Conservation (phyloP, 2,329 filamentous ascomycete species). For the Fusarium camptoceras region DNA sequence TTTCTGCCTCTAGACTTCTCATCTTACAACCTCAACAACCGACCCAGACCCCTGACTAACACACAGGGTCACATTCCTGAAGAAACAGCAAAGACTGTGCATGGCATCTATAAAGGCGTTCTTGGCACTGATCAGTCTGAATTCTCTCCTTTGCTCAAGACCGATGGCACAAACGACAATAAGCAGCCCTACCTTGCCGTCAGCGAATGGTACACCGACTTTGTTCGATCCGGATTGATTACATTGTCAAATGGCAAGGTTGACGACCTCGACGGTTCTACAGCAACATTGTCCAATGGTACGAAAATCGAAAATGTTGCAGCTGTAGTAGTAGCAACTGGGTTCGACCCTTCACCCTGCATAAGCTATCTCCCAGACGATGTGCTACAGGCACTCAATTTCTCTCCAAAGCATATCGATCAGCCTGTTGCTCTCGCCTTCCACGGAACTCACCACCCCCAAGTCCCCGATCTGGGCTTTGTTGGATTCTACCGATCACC, state of each 20-base stretch:
- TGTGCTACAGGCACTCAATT: slow-evolving; percentile 67
- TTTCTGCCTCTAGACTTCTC: slow-evolving; percentile 80
- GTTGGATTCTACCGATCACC: slow-evolving; percentile 87
- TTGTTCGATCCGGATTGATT: slow-evolving; percentile 75
- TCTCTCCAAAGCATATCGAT: slow-evolving; percentile 64
- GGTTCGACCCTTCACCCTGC: slow-evolving; percentile 74
- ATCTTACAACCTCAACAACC: slow-evolving; percentile 75
- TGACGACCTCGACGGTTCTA: slow-evolving; percentile 50
- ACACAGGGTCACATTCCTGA: slow-evolving; percentile 72
- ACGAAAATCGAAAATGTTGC: slow-evolving; percentile 66
- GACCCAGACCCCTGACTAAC: slow-evolving; percentile 70
- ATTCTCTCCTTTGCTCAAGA: slow-evolving; percentile 57
- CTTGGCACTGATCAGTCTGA: slow-evolving; percentile 67
- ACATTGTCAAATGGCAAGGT: slow-evolving; percentile 61
- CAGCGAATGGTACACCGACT: slow-evolving; percentile 78
- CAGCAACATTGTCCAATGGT: slow-evolving; percentile 50
- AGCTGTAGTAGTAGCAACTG: slow-evolving; percentile 79
- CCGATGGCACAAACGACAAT: slow-evolving; percentile 55
- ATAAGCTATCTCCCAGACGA: slow-evolving; percentile 72
- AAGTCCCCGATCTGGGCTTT: slow-evolving; percentile 76
- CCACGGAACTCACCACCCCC: slow-evolving; percentile 71
- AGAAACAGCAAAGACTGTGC: slow-evolving; percentile 65
- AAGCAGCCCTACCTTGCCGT: slow-evolving; percentile 75
- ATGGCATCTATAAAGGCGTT: slow-evolving; percentile 61
- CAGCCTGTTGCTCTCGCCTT: slow-evolving; percentile 76